Evolutionary conservation across 192 early-diverging fungal species (phyloP).

Genomic region (Haplosporangium gracile): DNA sequence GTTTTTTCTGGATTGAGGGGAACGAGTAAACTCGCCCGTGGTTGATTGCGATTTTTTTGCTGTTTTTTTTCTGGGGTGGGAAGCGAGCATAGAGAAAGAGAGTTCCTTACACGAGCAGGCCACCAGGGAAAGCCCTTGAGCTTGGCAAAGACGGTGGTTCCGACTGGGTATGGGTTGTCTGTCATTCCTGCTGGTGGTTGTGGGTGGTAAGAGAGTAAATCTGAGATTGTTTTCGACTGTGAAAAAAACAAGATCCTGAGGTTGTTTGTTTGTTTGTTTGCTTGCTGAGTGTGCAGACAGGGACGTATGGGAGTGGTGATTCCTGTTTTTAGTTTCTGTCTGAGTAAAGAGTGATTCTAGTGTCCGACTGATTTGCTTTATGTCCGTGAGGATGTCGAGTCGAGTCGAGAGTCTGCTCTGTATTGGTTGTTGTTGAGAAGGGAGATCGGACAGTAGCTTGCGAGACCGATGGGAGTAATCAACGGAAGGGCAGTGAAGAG

Average conservation of each 20-base stretch:
- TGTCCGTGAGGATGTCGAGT: neutral
- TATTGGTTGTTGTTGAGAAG: neutral
- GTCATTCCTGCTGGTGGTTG: constrained; percentile 20
- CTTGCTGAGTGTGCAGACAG: neutral
- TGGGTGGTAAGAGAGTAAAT: neutral
- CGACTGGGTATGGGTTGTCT: constrained; percentile 59
- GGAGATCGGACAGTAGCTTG: constrained; percentile 18
- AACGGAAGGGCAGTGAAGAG: constrained; percentile 3
- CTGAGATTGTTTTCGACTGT: neutral
- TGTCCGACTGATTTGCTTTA: neutral
- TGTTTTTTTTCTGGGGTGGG: neutral
- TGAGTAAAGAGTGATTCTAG: neutral
- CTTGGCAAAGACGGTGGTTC: constrained; percentile 70
- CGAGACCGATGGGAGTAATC: constrained; percentile 5
- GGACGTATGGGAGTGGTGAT: neutral
- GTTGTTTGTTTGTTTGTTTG: neutral
- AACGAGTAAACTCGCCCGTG: neutral
- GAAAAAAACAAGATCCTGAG: constrained; percentile 1
- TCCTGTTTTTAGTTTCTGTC: neutral
- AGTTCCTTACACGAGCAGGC: constrained; percentile 68
- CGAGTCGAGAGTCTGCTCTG: neutral
- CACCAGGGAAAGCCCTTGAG: constrained; percentile 74
- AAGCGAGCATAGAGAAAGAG: neutral
- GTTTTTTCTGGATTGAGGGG: neutral
- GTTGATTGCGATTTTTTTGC: neutral